Evolutionary conservation across 768 basidiomycete species (phyloP), one percentile per base, ranked within the genome.

Genomic region (Collybia sordida): DNA sequence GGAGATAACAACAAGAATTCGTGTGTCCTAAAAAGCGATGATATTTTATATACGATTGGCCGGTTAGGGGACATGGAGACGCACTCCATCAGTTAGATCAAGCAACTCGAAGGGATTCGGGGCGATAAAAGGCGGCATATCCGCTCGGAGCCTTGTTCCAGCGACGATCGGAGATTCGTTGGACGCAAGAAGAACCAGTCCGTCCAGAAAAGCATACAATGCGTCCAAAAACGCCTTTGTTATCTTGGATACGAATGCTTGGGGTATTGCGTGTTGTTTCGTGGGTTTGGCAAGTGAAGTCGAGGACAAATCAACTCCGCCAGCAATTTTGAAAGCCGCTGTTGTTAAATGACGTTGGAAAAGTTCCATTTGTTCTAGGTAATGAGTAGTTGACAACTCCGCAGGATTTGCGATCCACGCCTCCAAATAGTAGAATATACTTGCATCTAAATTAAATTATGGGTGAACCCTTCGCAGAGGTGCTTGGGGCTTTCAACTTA

Each of bases 1-100:
- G 14, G 93, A 91, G 25, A 98, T 75, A 36, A 97, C 92, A 35
- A 98, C 72, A 14, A 99, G 77, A 40, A 95, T 75, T 39, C 96
- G 83, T 12, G 80, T 88, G 61, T 96, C 90, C 95, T 97, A 54
- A n/a, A 37, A 14, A 31, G 31, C 11, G 46, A 19, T 42, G 3
- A 22, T 18, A 41, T 15, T 21, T 45, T n/a, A 39, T 17, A 28
- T 12, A 23, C 25, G 5, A 45, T 6, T 36, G 42, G 41, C 7
- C 38, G 44, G 40, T 35, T n/a, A n/a, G 54, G 27, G 47, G 47
- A 49, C 12, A 54, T 38, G 42, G 51, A 18, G 15, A 72, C 81
- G 52, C 65, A 90, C 90, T 27, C 75, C 70, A 56, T 90, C 78
- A 34, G 72, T 74, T 35, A 88, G 66, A 60, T 91, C 83, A 27